Evolutionary conservation across 495 filamentous ascomycete species (phyloP), one percentile per base, ranked within the genome.

Genomic region (Aspergillus heteromorphus): DNA sequence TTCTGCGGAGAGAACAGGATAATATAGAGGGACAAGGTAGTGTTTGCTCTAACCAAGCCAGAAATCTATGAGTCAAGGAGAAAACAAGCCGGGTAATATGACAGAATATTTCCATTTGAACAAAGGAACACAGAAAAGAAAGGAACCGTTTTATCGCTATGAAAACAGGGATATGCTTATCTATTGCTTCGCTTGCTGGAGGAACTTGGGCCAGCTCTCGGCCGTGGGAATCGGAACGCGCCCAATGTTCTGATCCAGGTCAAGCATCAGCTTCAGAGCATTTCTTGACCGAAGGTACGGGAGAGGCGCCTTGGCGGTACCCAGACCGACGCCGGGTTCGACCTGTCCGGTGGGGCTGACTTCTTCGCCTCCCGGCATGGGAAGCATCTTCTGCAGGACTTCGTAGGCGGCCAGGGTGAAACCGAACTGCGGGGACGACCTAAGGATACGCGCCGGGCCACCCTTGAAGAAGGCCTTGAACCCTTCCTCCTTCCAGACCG

Each of bases 401-500:
- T 98, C 93, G 68, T 97, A 98, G 8, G 87, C 87, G 4, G 93
- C 93, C 8, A 98, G 82, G 2, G 93, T 98, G 74, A 96, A 97
- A 53, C 93, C 93, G 73, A 98, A 98, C 65, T 98, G 93, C 18
- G 93, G 93, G 0, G 91, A 96, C 4, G 89, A 95, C 59, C 93
- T 85, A 63, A 97, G 55, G 59, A 98, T 91, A 76, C 93, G 89
- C 13, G 93, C 93, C 6, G 93, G 91, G 0, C 93, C 93, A 54
- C 93, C 93, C 74, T 97, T 97, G 84, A 96, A 98, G 81, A 97
- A 98, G 40, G 93, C 93, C 59, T 80, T 80, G 77, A 96, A 89
- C 14, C 93, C 93, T 69, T 98, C 93, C 65, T 97, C 87, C 71
- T 85, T 83, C 73, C 77, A 87, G 54, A 98, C 87, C 10, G 88